A percentile compares a stretch with the other conserved stretches of the same genome.
Evolutionary conservation across 169 alveolate genomes (phyloP).

Genomic region (Eimeria necatrix): DNA sequence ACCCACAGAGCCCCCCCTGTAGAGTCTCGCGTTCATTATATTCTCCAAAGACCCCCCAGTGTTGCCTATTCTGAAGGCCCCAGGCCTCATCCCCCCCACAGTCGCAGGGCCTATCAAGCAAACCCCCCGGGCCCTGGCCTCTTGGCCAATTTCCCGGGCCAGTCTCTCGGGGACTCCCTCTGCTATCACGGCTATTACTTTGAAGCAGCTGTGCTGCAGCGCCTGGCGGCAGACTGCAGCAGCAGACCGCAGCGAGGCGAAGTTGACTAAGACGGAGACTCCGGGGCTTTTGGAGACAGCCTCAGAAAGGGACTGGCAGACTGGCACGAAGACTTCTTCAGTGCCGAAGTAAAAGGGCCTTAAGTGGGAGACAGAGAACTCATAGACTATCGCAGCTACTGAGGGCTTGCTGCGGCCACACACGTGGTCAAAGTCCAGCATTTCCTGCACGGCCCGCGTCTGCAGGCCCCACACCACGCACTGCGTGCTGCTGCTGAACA

Average conservation of each 20-base stretch:
- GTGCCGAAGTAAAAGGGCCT: slow-evolving; percentile 81
- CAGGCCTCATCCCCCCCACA: slow-evolving; percentile 86
- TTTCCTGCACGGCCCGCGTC: slow-evolving; percentile 84
- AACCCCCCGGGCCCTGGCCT: slow-evolving; percentile 79
- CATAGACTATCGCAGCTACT: slow-evolving; percentile 70
- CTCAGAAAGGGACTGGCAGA: slow-evolving; percentile 81
- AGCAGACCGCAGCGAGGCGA: slow-evolving; percentile 84
- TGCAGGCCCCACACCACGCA: slow-evolving; percentile 84
- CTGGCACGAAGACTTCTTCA: slow-evolving; percentile 84
- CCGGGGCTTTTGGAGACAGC: slow-evolving; percentile 77
- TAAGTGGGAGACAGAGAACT: slow-evolving; percentile 67
- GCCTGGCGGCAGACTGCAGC: slow-evolving; percentile 81
- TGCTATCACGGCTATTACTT: slow-evolving; percentile 62
- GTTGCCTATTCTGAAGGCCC: slow-evolving; percentile 85
- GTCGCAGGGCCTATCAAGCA: slow-evolving; percentile 86
- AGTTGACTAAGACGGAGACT: slow-evolving; percentile 81
- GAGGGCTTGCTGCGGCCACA: slow-evolving; percentile 80
- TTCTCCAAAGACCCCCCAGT: slow-evolving; percentile 85
- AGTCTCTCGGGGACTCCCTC: slow-evolving; percentile 84
- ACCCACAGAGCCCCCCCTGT: slow-evolving; percentile 85
- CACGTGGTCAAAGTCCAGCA: slow-evolving; percentile 85
- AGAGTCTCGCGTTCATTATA: slow-evolving; percentile 85
- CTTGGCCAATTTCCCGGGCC: slow-evolving; percentile 80
- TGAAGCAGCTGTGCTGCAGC: slow-evolving; percentile 38
- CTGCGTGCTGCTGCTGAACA: slow-evolving; percentile 9